phyloP scores from a whole-genome alignment of 257 asterid genomes.

The Jacaranda copaia region DNA sequence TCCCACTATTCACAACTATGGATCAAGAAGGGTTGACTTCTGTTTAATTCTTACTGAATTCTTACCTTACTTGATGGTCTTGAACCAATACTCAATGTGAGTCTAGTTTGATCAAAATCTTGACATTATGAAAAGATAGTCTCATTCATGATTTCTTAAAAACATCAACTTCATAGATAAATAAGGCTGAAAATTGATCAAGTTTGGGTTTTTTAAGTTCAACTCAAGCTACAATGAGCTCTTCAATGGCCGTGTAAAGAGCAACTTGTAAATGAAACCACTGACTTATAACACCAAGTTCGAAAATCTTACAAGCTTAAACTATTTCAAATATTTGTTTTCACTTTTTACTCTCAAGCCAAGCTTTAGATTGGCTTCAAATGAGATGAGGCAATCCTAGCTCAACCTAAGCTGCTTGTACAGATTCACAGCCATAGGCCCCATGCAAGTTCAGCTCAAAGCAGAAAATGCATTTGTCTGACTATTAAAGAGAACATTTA shows the following conservation, averaged over 20 bases:
- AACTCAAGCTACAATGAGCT: not conserved
- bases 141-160: not conserved
- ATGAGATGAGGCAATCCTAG: not conserved
- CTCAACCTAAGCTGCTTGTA: slow-evolving; percentile 1
- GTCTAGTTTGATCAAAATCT: not conserved
- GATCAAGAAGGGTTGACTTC: not conserved
- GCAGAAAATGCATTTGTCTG: not conserved
- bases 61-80: not conserved
- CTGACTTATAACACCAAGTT: not conserved
- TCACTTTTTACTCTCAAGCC: not conserved
- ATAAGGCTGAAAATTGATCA: not conserved
- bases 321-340: not conserved
- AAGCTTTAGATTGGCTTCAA: not conserved
- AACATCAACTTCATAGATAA: not conserved
- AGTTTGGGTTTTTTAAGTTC: not conserved
- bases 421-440: not conserved
- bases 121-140: not conserved
- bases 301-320: not conserved
- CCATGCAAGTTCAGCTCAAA: not conserved
- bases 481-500: not conserved
- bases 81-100: too few relatives aligned
- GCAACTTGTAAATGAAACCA: not conserved
- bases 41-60: not conserved
- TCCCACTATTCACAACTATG: not conserved
- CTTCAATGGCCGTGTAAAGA: not conserved